phyloP scores from a whole-genome alignment of 306 rosid species.

The Myrica gale region DNA sequence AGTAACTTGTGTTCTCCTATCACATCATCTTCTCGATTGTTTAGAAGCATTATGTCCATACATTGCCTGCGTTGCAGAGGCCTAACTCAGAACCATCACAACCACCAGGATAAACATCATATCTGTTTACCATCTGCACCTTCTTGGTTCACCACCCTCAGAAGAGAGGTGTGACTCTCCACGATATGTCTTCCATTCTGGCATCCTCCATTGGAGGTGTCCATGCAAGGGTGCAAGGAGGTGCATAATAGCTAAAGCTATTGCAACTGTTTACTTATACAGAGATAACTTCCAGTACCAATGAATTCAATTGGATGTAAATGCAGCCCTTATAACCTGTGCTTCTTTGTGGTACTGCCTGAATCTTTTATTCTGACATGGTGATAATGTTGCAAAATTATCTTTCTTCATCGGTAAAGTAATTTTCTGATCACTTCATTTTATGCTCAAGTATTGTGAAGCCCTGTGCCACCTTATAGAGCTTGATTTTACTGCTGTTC shows the following conservation, averaged over 20 bases:
- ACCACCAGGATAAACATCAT: too few species aligned
- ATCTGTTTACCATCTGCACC: too few species aligned
- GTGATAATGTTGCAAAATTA: neutral
- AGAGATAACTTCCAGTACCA: neutral
- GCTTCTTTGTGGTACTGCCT: neutral
- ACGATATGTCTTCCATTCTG: neutral
- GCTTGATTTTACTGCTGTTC: neutral
- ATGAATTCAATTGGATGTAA: too few species aligned
- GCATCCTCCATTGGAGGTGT: neutral
- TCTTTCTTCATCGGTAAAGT: neutral
- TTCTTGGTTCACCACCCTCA: too few species aligned
- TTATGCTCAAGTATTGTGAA: neutral
- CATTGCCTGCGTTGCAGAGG: neutral
- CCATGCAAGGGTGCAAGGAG: neutral
- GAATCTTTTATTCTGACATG: neutral
- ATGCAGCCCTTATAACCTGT: neutral
- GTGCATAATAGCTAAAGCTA: neutral
- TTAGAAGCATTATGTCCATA: neutral
- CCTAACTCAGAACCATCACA: too few species aligned
- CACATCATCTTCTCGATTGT: neutral
- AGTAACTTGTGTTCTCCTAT: neutral
- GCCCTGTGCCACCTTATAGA: neutral
- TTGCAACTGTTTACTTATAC: too few species aligned
- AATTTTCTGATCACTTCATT: neutral
- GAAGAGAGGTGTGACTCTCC: neutral